Conservation (phyloP, 179 eudicot genomes). For the Nepenthes alata region DNA sequence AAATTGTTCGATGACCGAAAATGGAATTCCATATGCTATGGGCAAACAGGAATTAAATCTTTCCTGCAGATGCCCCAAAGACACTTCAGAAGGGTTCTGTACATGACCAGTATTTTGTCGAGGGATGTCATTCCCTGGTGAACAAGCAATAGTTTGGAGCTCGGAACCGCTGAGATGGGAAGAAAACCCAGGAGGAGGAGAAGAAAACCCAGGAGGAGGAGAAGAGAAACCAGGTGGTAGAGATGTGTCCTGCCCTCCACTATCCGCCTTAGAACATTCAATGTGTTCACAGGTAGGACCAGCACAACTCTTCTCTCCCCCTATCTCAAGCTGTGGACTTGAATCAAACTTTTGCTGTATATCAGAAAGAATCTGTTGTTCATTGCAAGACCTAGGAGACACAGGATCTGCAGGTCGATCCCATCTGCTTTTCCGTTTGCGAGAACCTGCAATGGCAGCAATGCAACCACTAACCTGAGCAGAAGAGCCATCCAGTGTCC, state of each 20-base stretch:
- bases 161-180: slow-evolving; percentile 13
- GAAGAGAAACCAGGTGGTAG: neutral
- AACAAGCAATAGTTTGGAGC: slow-evolving; percentile 10
- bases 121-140: slow-evolving; percentile 5
- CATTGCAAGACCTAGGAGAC: slow-evolving; percentile 11
- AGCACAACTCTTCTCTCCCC: neutral
- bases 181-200: slow-evolving; percentile 59
- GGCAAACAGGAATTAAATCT: slow-evolving; percentile 42
- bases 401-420: slow-evolving; percentile 24
- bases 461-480: slow-evolving; percentile 6
- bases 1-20: slow-evolving; percentile 32
- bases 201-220: slow-evolving; percentile 33
- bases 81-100: slow-evolving; percentile 18
- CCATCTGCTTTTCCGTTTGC: slow-evolving; percentile 68
- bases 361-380: slow-evolving; percentile 8
- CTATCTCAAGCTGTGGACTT: neutral
- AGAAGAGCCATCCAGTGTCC: slow-evolving; percentile 19
- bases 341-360: slow-evolving; percentile 2
- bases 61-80: slow-evolving; percentile 36
- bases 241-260: slow-evolving; percentile 9
- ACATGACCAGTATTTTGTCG: slow-evolving; percentile 11
- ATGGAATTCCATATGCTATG: slow-evolving; percentile 66
- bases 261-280: neutral
- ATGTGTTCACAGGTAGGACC: too few relatives aligned
- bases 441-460: slow-evolving; percentile 12